phyloP scores from a whole-genome alignment of 352 stramenopile species.

The Globisporangium barbulae region DNA sequence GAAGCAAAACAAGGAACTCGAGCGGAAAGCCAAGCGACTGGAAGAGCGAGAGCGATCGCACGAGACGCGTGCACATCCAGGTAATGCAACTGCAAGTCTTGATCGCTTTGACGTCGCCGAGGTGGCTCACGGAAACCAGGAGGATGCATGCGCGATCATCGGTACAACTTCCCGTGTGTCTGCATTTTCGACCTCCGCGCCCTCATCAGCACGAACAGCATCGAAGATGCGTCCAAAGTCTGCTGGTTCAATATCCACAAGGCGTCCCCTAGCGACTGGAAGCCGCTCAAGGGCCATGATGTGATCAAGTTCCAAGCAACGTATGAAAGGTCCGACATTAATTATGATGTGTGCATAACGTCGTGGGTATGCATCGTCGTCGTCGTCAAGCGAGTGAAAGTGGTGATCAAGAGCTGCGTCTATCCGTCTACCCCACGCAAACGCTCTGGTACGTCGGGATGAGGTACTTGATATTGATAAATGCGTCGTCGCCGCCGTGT shows the following conservation, averaged over 20 bases:
- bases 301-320: not conserved
- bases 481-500: constrained; percentile 95
- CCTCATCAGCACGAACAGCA: not conserved
- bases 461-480: constrained; percentile 99
- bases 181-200: not conserved
- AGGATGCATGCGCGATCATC: not conserved
- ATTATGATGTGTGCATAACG: constrained; percentile 2
- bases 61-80: not conserved
- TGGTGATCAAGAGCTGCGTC: not conserved
- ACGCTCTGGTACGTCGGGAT: constrained; percentile 96
- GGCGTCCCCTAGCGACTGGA: not conserved
- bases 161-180: not conserved
- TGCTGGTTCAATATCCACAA: constrained; percentile 10
- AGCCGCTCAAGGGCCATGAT: not conserved
- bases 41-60: constrained; percentile 11
- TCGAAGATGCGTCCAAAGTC: constrained; percentile 27
- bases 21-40: constrained; percentile 23
- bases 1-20: constrained; percentile 65
- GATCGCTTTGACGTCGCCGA: not conserved
- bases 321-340: constrained; percentile 10
- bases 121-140: not conserved
- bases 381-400: not conserved
- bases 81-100: not conserved
- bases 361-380: constrained; percentile 8
- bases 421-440: constrained; percentile 49